Evolutionary conservation across 2,329 filamentous ascomycete species (phyloP).

Genomic region (Ceratocystis lukuohia): DNA sequence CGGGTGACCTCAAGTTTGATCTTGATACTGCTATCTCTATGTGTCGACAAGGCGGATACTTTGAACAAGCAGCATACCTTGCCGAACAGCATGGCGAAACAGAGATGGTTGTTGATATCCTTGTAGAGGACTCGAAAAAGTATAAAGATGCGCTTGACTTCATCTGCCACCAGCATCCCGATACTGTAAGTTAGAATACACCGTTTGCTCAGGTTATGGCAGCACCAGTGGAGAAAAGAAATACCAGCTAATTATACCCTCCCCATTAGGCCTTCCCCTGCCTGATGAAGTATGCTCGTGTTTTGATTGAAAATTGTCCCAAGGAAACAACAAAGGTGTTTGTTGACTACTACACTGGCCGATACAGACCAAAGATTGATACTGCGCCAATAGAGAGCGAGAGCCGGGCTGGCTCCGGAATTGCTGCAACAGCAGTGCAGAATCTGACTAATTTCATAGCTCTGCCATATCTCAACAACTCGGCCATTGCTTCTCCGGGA

Average conservation of each 20-base stretch:
- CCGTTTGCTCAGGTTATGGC: not conserved
- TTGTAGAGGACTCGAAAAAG: slow-evolving; percentile 89
- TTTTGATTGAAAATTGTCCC: slow-evolving; percentile 77
- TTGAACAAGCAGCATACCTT: slow-evolving; percentile 88
- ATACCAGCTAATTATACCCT: not conserved
- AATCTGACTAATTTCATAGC: slow-evolving; percentile 75
- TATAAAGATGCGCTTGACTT: slow-evolving; percentile 82
- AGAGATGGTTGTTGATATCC: slow-evolving; percentile 83
- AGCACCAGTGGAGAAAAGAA: not conserved
- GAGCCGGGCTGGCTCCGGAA: slow-evolving; percentile 27
- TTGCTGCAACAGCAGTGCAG: slow-evolving; percentile 65
- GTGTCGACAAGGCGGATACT: slow-evolving; percentile 95
- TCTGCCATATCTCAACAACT: slow-evolving; percentile 68
- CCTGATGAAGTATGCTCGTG: slow-evolving; percentile 87
- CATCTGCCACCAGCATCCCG: slow-evolving; percentile 75
- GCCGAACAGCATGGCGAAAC: slow-evolving; percentile 90
- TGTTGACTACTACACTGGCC: slow-evolving; percentile 85
- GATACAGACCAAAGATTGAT: slow-evolving; percentile 56
- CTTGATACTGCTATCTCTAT: slow-evolving; percentile 93
- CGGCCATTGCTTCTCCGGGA: slow-evolving; percentile 40
- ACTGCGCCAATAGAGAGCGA: slow-evolving; percentile 5
- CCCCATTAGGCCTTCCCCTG: slow-evolving; percentile 59
- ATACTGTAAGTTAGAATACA: slow-evolving; percentile 42
- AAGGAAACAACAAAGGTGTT: slow-evolving; percentile 74
- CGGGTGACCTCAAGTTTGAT: slow-evolving; percentile 89